Percentiles rank a stretch among this genome's conserved stretches.
phyloP scores from a whole-genome alignment of 495 filamentous ascomycete species.

The Talaromyces stipitatus region DNA sequence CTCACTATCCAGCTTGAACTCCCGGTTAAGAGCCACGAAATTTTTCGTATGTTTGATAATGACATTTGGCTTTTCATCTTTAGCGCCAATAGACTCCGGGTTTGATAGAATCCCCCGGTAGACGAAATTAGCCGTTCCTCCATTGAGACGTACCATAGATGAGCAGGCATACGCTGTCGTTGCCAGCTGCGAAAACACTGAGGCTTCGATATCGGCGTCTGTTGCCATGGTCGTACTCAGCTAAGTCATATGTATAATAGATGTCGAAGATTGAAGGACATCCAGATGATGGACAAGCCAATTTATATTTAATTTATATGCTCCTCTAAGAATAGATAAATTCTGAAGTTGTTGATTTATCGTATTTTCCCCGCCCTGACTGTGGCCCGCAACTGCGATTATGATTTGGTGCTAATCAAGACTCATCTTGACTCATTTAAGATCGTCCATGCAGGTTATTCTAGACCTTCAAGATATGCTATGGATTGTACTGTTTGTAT shows the following conservation, averaged over 20 bases:
- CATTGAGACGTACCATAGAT: constrained; percentile 38
- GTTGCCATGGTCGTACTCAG: background rate
- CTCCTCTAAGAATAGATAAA: no score
- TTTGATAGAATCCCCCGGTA: constrained; percentile 37
- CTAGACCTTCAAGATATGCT: no score
- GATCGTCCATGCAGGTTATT: background rate
- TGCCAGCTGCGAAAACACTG: background rate
- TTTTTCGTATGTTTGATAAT: constrained; percentile 50
- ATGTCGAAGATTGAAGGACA: background rate
- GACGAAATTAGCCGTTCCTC: constrained; percentile 53
- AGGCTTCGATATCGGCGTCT: background rate
- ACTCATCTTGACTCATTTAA: background rate
- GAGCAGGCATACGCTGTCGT: constrained; percentile 42
- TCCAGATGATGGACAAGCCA: background rate
- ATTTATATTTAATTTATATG: background rate
- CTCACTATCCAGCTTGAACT: constrained; percentile 36
- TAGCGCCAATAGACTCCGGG: background rate
- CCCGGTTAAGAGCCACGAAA: constrained; percentile 39
- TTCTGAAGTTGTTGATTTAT: background rate
- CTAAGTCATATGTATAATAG: background rate
- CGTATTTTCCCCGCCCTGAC: background rate
- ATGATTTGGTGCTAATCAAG: background rate
- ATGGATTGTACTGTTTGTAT: no score
- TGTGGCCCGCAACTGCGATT: background rate
- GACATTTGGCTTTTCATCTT: constrained; percentile 19